Conservation (phyloP, 495 filamentous ascomycete genomes). For the Hypomontagnella submonticulosa region DNA sequence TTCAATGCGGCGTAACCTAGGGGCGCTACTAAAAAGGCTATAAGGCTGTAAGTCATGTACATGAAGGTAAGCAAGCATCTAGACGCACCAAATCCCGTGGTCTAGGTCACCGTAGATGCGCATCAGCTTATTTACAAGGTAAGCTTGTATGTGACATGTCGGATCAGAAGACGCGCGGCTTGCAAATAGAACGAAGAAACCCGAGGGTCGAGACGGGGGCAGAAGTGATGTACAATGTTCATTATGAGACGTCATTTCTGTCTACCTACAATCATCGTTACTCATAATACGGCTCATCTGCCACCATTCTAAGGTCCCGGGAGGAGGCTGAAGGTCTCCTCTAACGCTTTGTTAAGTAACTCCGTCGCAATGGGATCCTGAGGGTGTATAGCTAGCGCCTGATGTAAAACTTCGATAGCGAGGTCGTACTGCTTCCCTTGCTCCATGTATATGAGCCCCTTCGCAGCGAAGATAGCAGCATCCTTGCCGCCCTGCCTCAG, state of each 20-base stretch:
- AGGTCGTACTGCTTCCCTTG: conserved; percentile 68
- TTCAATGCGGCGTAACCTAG: too few species aligned
- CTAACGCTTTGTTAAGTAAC: conserved; percentile 76
- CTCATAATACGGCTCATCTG: conserved; percentile 15
- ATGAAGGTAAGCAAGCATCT: too few species aligned
- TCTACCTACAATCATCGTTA: conserved; percentile 11
- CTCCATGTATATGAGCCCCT: conserved; percentile 80
- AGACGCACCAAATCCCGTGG: too few species aligned
- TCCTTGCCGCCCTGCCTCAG: conserved; percentile 79
- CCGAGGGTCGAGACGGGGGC: neutral
- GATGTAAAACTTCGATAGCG: conserved; percentile 73
- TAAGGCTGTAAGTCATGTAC: too few species aligned
- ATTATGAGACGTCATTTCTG: conserved; percentile 7
- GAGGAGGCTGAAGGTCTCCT: conserved; percentile 65
- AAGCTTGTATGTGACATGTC: too few species aligned
- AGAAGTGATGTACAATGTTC: neutral
- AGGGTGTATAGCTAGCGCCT: conserved; percentile 76
- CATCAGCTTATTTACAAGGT: too few species aligned
- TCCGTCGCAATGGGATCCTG: conserved; percentile 81
- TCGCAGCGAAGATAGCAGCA: conserved; percentile 74
- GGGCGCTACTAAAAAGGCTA: too few species aligned
- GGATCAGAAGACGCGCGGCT: too few species aligned
- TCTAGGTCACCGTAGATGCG: too few species aligned
- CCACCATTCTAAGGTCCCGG: conserved; percentile 17
- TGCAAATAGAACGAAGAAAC: neutral